Evolutionary conservation across 2,329 filamentous ascomycete genomes (phyloP).

Genomic region (Colletotrichum sp.): DNA sequence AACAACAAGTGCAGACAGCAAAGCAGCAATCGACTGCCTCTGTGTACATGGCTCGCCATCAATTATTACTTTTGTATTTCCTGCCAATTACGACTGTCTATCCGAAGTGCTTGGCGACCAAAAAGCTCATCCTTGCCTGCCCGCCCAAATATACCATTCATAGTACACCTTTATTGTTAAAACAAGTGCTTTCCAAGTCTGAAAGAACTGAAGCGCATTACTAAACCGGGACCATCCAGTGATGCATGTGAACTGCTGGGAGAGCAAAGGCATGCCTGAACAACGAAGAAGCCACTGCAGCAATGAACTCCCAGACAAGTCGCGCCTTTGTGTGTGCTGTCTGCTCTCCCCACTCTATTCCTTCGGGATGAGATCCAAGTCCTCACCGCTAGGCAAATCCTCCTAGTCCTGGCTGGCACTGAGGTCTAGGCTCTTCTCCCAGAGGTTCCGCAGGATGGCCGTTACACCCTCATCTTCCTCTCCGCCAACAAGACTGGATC

Average conservation of each 20-base stretch:
- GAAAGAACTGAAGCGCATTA: neutral
- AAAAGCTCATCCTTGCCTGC: neutral
- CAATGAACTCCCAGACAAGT: neutral
- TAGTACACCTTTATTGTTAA: neutral
- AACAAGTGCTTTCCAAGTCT: neutral
- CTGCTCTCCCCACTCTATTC: neutral
- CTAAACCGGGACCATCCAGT: neutral
- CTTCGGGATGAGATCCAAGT: neutral
- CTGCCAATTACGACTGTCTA: neutral
- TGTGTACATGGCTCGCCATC: neutral
- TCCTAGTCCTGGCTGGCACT: slow-evolving; percentile 57
- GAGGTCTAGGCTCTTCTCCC: slow-evolving; percentile 66
- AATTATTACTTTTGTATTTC: neutral
- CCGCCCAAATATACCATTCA: neutral
- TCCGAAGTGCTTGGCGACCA: neutral
- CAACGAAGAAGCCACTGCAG: neutral
- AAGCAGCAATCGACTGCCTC: neutral
- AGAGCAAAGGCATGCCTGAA: too few relatives aligned
- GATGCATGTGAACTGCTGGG: neutral
- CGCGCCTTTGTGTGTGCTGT: neutral
- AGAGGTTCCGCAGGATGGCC: slow-evolving; percentile 60
- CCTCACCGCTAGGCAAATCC: neutral
- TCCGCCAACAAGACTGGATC: slow-evolving; percentile 52
- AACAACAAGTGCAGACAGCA: neutral
- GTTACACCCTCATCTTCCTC: slow-evolving; percentile 57